Evolutionary conservation across 2,329 filamentous ascomycete genomes (phyloP), one percentile per base, ranked within the genome.

Genomic region (Cladosporium sp.): DNA sequence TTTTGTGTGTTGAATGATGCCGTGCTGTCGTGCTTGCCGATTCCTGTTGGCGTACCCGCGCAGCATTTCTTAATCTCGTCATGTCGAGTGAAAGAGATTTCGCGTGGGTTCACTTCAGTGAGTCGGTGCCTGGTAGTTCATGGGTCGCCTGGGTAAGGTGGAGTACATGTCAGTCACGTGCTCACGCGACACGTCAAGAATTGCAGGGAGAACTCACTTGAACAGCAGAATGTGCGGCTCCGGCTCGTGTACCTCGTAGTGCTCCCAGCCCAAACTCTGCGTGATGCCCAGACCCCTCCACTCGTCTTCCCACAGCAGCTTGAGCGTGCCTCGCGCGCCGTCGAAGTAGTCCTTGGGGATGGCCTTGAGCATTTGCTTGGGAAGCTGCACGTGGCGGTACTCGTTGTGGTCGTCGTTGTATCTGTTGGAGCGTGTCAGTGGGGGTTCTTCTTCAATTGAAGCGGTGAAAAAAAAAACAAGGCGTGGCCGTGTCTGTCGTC

Each of bases 261-360:
- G 93, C 69, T 97, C 92, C 93, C 93, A 98, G 51, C 93, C 93
- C 63, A 98, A 77, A 76, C 92, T 97, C 91, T 97, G 92, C 58
- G 93, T 98, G 67, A 98, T 98, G 43, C 93, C 93, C 65, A 98
- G 79, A 30, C 86, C 90, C 71, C 93, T 84, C 93, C 93, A 98
- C 74, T 98, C 93, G 59, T 97, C 92, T 70, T 98, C 93, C 91
- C 92, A 96, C 54, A 98, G 74, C 59, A 98, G 75, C 76, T 97
- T 98, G 70, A 98, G 74, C 5, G 92, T 97, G 55, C 93, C 93
- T 71, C 95, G 89, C 46, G 82, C 75, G 43, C 83, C 79, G 69
- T 96, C 91, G 66, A 95, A 92, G 71, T 95, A 95, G 57, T 96
- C 92, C 68, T 91, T 85, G 16, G 93, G 93, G 60, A 98, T 97